A percentile compares a stretch with the other conserved stretches of the same genome.
Evolutionary conservation across 495 filamentous ascomycete species (phyloP).

Genomic region (Venustampulla echinocandica): DNA sequence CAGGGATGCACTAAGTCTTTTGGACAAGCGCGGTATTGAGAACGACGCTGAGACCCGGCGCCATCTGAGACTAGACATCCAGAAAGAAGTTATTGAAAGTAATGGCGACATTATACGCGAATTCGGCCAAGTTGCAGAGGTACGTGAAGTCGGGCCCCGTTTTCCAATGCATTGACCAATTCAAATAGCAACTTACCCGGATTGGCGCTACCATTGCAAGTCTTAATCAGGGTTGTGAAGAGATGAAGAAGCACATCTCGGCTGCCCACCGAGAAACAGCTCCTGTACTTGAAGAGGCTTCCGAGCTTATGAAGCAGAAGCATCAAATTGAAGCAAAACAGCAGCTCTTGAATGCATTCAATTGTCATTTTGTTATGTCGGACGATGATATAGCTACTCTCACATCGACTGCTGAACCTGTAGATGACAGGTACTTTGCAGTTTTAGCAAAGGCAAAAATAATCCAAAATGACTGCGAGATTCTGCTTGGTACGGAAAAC

Average conservation of each 20-base stretch:
- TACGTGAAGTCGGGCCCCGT: constrained; percentile 28
- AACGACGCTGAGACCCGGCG: constrained; percentile 77
- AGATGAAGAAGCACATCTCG: constrained; percentile 69
- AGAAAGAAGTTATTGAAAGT: constrained; percentile 87
- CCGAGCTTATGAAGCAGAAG: constrained; percentile 64
- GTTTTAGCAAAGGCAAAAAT: constrained; percentile 74
- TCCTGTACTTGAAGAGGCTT: constrained; percentile 71
- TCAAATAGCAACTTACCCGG: constrained; percentile 66
- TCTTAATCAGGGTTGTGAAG: constrained; percentile 72
- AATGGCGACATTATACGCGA: constrained; percentile 88
- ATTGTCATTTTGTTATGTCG: constrained; percentile 72
- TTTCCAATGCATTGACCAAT: not conserved
- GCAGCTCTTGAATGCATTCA: constrained; percentile 72
- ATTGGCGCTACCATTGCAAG: constrained; percentile 71
- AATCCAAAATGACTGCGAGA: constrained; percentile 79
- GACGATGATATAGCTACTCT: constrained; percentile 66
- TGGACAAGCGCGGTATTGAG: constrained; percentile 61
- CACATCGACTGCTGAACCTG: constrained; percentile 67
- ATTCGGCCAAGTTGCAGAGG: constrained; percentile 87
- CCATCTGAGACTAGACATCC: constrained; percentile 71
- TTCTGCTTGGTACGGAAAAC: constrained; percentile 82
- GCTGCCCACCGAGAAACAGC: constrained; percentile 66
- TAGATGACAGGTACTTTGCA: constrained; percentile 79
- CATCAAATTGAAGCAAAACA: constrained; percentile 79
- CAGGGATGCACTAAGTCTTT: constrained; percentile 67